Evolutionary conservation across 148 eudicot genomes (phyloP), one percentile per base, ranked within the genome.

Genomic region (Drosera capensis): DNA sequence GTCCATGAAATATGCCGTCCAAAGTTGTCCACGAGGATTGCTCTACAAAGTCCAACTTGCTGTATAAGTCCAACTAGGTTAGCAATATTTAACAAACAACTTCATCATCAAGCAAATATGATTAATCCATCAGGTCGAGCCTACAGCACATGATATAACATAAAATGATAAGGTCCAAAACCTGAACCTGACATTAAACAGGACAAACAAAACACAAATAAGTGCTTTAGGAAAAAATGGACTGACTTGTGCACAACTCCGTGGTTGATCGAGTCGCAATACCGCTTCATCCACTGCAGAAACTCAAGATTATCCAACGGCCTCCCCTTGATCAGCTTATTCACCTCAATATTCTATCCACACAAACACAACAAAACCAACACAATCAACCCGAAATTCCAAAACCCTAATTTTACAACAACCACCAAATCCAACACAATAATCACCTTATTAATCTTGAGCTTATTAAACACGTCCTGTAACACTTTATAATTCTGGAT

Each of bases 211-310:
- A 26, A 3, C 5, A 23, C 14, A 24, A 2, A 45, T 11, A 23
- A 14, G 48, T 14, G 30, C 26, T 19, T 35, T 9, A 19, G 35
- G 23, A 25, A 3, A 3, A 12, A 12, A n/a, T n/a, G 41, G 16
- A 38, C 1, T 21, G 62, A 82, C 96, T 65, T 70, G 60, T 64
- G 56, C 8, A 62, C 46, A 15, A 40, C 45, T 7, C 84, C 86
- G 14, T 84, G 75, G 51, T 69, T 88, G 38, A 64, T 71, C 8
- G 80, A 70, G 59, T 88, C 97, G 20, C 74, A 88, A 43, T 88
- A 83, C 17, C 72, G 73, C 75, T 88, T 88, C 97, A 88, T 72
- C 97, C 97, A 88, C 46, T 88, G 97, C 94, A 88, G 79, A 13
- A 88, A 80, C 61, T 88, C 97, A 61, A 88, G 62, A 60, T 88